These are phyloP conservation scores for Paecilomyces dactylethromorphus DNA, from an alignment of 2,329 filamentous ascomycete species.

Conservation along the genomic window DNA sequence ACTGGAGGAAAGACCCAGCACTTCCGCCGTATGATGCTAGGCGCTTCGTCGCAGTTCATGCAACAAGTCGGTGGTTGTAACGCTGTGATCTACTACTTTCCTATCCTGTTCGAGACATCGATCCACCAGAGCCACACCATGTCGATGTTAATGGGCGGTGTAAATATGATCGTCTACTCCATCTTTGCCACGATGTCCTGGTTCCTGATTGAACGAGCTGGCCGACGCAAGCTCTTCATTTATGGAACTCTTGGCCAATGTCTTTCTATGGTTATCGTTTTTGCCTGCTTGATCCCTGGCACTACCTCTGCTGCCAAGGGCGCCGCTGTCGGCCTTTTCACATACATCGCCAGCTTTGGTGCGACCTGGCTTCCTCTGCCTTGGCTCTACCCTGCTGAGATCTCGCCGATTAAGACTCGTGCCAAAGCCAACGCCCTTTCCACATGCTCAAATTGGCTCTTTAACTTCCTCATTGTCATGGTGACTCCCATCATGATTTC, in stretches of 20 bases:
- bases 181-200: conserved; percentile 39
- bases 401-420: conserved; percentile 46
- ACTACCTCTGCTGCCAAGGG: conserved; percentile 12
- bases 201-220: conserved; percentile 42
- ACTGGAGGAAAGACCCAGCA: conserved; percentile 29
- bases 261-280: conserved; percentile 14
- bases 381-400: conserved; percentile 45
- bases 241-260: conserved; percentile 19
- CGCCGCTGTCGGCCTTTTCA: conserved; percentile 45
- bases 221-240: conserved; percentile 22
- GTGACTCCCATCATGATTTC: conserved; percentile 24
- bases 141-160: conserved; percentile 46
- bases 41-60: conserved; percentile 35
- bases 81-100: conserved; percentile 44
- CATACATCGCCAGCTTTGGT: conserved; percentile 60
- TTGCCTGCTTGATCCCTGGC: conserved; percentile 16
- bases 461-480: conserved; percentile 40
- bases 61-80: conserved; percentile 48
- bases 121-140: conserved; percentile 36
- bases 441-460: conserved; percentile 45
- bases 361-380: conserved; percentile 57
- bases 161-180: conserved; percentile 43
- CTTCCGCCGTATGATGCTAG: conserved; percentile 34
- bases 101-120: conserved; percentile 41
- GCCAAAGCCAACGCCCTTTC: conserved; percentile 47